Percentiles rank a stretch among this genome's conserved stretches.
Conservation (phyloP, 1,284 basidiomycete genomes). For the Baeospora myosura region DNA sequence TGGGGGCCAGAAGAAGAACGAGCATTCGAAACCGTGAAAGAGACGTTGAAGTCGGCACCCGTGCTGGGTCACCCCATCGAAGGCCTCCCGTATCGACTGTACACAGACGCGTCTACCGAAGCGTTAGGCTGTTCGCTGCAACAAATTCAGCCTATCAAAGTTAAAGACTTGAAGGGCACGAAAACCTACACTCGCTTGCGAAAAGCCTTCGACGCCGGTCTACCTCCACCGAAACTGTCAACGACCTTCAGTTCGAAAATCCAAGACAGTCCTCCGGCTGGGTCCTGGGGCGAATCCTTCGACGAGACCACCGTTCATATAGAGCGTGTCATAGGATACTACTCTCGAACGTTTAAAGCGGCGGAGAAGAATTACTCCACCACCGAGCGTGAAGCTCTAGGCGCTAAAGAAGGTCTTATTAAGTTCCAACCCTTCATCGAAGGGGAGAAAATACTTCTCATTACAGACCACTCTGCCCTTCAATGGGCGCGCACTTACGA, state of each 20-base stretch:
- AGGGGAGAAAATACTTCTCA: background rate
- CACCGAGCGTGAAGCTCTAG: background rate
- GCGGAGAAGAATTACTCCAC: background rate
- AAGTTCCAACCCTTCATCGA: too few species aligned
- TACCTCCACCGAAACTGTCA: background rate
- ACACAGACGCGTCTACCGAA: background rate
- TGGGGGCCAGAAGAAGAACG: slow-evolving; percentile 19
- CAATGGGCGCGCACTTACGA: background rate
- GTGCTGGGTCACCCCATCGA: background rate
- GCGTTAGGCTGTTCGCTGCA: background rate
- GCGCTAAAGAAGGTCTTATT: background rate
- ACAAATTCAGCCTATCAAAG: slow-evolving; percentile 1
- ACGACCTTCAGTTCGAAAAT: background rate
- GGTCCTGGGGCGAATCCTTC: background rate
- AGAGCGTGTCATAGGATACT: background rate
- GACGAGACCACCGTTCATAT: background rate
- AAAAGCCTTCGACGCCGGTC: background rate
- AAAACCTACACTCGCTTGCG: background rate
- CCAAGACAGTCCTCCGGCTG: too few species aligned
- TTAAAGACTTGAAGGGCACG: background rate
- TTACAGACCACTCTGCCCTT: background rate
- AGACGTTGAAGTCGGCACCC: background rate
- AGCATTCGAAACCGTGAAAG: slow-evolving; percentile 16
- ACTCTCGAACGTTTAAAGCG: too few species aligned
- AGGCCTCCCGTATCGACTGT: background rate